Percentiles rank a stretch among this genome's conserved stretches.
phyloP scores from a whole-genome alignment of 2,329 filamentous ascomycete genomes.

The Diaporthe caulivora region DNA sequence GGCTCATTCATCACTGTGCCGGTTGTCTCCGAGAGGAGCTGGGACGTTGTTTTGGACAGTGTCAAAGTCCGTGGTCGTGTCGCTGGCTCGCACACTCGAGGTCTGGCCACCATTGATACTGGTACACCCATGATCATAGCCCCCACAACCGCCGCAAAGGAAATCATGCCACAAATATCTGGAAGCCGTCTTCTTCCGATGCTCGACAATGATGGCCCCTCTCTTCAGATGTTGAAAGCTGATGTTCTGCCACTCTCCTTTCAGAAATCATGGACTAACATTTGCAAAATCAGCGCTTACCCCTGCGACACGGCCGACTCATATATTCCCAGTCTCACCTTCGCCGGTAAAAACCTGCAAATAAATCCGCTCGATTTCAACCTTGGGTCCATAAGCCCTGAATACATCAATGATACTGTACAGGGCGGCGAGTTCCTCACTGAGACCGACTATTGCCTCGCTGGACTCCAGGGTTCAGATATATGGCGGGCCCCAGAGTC shows the following conservation, averaged over 20 bases:
- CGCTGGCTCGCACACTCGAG: background rate
- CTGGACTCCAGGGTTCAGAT: background rate
- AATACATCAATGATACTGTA: background rate
- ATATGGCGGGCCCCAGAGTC: background rate
- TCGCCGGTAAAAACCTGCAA: background rate
- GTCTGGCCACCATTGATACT: background rate
- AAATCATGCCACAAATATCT: background rate
- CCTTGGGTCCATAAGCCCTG: background rate
- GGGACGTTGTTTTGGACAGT: background rate
- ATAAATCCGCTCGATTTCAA: background rate
- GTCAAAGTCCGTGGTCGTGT: background rate
- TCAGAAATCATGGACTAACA: background rate
- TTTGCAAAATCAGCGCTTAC: background rate
- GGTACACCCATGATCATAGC: background rate
- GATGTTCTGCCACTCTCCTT: too few species aligned
- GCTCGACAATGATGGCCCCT: too few species aligned
- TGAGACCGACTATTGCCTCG: background rate
- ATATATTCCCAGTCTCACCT: background rate
- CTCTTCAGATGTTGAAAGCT: too few species aligned
- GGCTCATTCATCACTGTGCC: background rate
- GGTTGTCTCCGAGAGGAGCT: background rate
- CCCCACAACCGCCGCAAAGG: background rate
- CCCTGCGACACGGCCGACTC: background rate
- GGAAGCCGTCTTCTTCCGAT: background rate
- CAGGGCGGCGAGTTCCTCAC: background rate